A percentile compares a stretch with the other conserved stretches of the same genome.
phyloP scores from a whole-genome alignment of 305 asterid genomes.

The Solanum chacoense region DNA sequence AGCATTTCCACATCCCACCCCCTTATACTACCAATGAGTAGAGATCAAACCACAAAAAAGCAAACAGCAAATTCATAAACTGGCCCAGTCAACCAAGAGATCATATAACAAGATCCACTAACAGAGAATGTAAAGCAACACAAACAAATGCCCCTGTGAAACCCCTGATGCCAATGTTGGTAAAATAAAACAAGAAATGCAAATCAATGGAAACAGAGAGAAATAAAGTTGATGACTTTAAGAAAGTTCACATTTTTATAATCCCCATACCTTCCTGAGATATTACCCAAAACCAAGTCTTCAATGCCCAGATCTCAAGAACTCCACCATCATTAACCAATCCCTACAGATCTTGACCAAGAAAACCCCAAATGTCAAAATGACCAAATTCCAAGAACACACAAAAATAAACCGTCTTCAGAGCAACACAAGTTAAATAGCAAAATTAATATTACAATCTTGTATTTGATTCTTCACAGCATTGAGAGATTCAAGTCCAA shows the following conservation, averaged over 20 bases:
- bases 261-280: conserved; percentile 35
- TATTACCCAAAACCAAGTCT: conserved; percentile 8
- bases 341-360: conserved; percentile 41
- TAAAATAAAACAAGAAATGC: background rate
- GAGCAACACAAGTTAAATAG: conserved; percentile 14
- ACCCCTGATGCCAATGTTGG: background rate
- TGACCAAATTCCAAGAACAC: conserved; percentile 23
- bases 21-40: background rate
- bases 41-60: background rate
- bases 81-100: conserved; percentile 22
- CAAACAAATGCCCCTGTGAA: background rate
- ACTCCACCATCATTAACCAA: conserved; percentile 23
- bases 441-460: conserved; percentile 10
- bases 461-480: conserved; percentile 17
- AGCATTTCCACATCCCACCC: background rate
- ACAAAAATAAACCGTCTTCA: background rate
- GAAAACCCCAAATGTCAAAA: conserved; percentile 14
- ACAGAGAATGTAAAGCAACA: conserved; percentile 2
- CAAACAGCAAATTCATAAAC: background rate
- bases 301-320: conserved; percentile 60
- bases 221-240: background rate
- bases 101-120: conserved; percentile 23
- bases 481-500: conserved; percentile 23
- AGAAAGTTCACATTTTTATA: background rate
- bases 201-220: background rate